Conservation (phyloP, 2,329 filamentous ascomycete genomes). For the Aspergillus pseudoviridinutans region DNA sequence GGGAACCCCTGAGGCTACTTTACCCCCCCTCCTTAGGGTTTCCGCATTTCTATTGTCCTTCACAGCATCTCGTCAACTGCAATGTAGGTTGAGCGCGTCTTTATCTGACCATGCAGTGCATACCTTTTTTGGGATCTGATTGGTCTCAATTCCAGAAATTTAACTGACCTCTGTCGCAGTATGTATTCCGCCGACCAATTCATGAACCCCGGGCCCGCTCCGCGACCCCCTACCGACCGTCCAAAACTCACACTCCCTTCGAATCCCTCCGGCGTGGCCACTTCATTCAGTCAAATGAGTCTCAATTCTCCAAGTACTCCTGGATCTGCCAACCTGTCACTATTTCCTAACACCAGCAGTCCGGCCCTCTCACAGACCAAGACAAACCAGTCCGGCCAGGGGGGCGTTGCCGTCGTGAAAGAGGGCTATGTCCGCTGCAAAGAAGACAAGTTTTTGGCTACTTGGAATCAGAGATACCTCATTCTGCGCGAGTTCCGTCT, state of each 20-base stretch:
- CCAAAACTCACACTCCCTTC: conserved; percentile 74
- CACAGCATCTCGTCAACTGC: not conserved
- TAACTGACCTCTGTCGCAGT: conserved; percentile 15
- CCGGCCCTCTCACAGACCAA: conserved; percentile 61
- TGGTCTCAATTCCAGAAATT: not conserved
- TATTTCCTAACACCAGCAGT: conserved; percentile 67
- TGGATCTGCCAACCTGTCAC: conserved; percentile 49
- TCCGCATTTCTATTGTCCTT: not conserved
- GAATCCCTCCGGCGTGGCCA: conserved; percentile 64
- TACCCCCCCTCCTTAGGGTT: not conserved
- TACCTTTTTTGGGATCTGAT: not conserved
- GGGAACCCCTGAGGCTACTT: not conserved
- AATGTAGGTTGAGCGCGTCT: not conserved
- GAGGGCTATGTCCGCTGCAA: conserved; percentile 59
- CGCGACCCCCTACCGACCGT: conserved; percentile 79
- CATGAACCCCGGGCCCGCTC: conserved; percentile 95
- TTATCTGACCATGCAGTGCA: not conserved
- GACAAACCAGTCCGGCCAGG: conserved; percentile 59
- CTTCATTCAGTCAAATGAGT: conserved; percentile 66
- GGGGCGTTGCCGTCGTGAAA: conserved; percentile 70
- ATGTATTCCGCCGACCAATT: conserved; percentile 66
- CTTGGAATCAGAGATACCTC: conserved; percentile 86
- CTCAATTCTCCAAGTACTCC: conserved; percentile 63
- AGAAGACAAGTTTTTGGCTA: conserved; percentile 75
- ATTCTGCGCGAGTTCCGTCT: conserved; percentile 89